phyloP scores from a whole-genome alignment of 305 asterid species.

The Stenogyne calaminthoides region DNA sequence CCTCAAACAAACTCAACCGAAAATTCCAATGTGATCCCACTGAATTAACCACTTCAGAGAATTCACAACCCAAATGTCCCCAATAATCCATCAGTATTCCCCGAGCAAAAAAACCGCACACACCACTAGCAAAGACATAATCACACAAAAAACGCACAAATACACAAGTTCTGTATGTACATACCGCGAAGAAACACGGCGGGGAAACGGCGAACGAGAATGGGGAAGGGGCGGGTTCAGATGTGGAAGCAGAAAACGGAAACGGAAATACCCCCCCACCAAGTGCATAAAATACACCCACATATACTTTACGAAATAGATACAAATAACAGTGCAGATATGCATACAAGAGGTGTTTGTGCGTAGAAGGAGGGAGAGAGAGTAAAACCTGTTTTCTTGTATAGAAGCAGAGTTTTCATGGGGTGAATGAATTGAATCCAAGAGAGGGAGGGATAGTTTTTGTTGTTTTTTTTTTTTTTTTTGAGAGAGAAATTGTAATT shows the following conservation, averaged over 20 bases:
- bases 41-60: constrained; percentile 34
- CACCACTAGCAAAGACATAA: constrained; percentile 15
- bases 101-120: constrained; percentile 22
- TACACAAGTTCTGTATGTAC: constrained; percentile 38
- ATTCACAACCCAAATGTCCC: constrained; percentile 25
- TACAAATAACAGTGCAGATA: constrained; percentile 26
- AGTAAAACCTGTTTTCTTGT: constrained; percentile 36
- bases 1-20: constrained; percentile 17
- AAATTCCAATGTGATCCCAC: constrained; percentile 54
- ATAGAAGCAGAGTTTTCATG: constrained; percentile 40
- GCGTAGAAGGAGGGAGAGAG: constrained; percentile 8
- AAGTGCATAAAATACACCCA: constrained; percentile 30
- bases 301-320: constrained; percentile 17
- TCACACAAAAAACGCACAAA: constrained; percentile 11
- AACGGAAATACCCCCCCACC: constrained; percentile 24
- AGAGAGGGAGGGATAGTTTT: constrained; percentile 29
- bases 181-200: constrained; percentile 21
- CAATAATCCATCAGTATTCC: constrained; percentile 33
- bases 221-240: constrained; percentile 40
- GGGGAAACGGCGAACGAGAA: constrained; percentile 21
- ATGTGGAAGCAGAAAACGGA: constrained; percentile 33
- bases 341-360: constrained; percentile 20
- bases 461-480: no score
- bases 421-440: constrained; percentile 45
- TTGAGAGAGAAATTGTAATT: constrained; percentile 31